These are phyloP conservation scores for Colletotrichum simmondsii DNA, from an alignment of 2,329 filamentous ascomycete species.

Conservation along the genomic window DNA sequence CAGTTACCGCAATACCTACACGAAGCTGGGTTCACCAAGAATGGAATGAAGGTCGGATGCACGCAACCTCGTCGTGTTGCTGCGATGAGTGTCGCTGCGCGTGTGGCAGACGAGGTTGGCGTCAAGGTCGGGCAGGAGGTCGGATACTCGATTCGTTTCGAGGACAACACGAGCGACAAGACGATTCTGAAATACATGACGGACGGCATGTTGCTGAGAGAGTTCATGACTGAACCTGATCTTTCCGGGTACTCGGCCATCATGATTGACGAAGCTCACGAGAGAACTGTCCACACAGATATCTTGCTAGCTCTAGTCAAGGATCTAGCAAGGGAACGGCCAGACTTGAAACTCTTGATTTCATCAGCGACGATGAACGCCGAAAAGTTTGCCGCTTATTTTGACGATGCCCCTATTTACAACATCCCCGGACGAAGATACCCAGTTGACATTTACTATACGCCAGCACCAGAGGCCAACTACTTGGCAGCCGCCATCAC, in stretches of 20 bases:
- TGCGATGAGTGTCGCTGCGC: slow-evolving; percentile 96
- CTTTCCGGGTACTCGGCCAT: slow-evolving; percentile 84
- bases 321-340: slow-evolving; percentile 84
- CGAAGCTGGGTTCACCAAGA: slow-evolving; percentile 89
- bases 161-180: slow-evolving; percentile 91
- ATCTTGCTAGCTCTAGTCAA: slow-evolving; percentile 90
- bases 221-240: slow-evolving; percentile 90
- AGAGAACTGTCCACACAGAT: slow-evolving; percentile 90
- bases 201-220: slow-evolving; percentile 91
- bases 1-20: slow-evolving; percentile 94
- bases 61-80: slow-evolving; percentile 96
- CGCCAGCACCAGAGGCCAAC: slow-evolving; percentile 90
- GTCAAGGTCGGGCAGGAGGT: slow-evolving; percentile 92
- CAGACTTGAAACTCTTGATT: slow-evolving; percentile 90
- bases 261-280: slow-evolving; percentile 98
- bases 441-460: slow-evolving; percentile 92
- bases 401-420: slow-evolving; percentile 93
- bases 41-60: slow-evolving; percentile 86
- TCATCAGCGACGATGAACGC: slow-evolving; percentile 96
- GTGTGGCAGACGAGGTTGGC: slow-evolving; percentile 94
- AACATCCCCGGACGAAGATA: slow-evolving; percentile 92
- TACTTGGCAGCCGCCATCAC: slow-evolving; percentile 92
- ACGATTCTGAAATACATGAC: slow-evolving; percentile 97
- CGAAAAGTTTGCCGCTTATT: slow-evolving; percentile 90
- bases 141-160: slow-evolving; percentile 94